These are phyloP conservation scores for Tuber borchii DNA, from an alignment of 495 filamentous ascomycete species.

Conservation along the genomic window DNA sequence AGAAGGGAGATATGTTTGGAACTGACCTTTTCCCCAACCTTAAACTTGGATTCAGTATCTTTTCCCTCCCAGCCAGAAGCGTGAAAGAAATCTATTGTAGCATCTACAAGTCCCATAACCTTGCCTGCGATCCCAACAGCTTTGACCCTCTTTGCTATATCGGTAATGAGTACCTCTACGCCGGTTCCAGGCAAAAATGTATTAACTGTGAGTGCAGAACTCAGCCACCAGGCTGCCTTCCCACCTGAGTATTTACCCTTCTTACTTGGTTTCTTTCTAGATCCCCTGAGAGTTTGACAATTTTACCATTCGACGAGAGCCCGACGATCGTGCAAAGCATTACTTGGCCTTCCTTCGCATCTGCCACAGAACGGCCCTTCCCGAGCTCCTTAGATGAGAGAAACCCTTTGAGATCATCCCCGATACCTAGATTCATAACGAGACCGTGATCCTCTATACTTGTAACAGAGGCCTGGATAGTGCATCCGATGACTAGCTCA, in stretches of 20 bases:
- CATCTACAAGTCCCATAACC: conserved; percentile 83
- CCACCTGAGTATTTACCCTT: conserved; percentile 47
- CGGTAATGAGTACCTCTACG: conserved; percentile 75
- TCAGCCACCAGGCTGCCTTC: conserved; percentile 62
- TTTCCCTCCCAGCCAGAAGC: conserved; percentile 55
- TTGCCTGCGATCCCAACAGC: conserved; percentile 56
- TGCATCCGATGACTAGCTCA: conserved; percentile 63
- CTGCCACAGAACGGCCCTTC: conserved; percentile 51
- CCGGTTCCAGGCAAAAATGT: conserved; percentile 84
- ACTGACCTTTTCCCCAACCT: conserved; percentile 60
- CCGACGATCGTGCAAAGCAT: conserved; percentile 75
- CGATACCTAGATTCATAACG: conserved; percentile 82
- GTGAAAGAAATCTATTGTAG: conserved; percentile 82
- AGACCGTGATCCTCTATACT: conserved; percentile 94
- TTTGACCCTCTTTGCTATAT: conserved; percentile 53
- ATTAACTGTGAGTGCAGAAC: conserved; percentile 74
- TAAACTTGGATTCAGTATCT: conserved; percentile 66
- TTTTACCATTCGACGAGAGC: conserved; percentile 67
- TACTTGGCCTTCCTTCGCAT: conserved; percentile 70
- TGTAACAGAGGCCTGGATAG: conserved; percentile 75
- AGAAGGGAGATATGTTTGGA: neutral
- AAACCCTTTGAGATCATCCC: conserved; percentile 68
- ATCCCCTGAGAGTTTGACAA: conserved; percentile 78
- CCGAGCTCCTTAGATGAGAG: conserved; percentile 81
- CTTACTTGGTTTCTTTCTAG: conserved; percentile 54